Percentiles rank a stretch among this genome's conserved stretches.
Evolutionary conservation across 2,329 filamentous ascomycete genomes (phyloP).

Genomic region (Aspergillus versicolor): DNA sequence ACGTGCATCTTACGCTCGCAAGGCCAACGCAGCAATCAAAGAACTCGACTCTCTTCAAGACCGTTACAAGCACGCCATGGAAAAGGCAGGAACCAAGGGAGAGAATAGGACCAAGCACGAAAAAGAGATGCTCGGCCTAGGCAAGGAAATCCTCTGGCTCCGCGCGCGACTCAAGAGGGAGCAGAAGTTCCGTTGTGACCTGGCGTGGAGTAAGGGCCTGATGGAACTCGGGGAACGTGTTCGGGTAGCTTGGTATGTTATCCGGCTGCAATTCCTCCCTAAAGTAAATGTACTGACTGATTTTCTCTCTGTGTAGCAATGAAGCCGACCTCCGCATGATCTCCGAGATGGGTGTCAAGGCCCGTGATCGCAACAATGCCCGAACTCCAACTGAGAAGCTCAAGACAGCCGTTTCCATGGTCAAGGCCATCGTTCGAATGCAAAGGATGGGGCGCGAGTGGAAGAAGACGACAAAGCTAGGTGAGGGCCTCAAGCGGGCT

Average conservation of each 20-base stretch:
- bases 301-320: slow-evolving; percentile 62
- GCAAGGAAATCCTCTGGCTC: slow-evolving; percentile 89
- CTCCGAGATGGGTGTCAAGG: slow-evolving; percentile 72
- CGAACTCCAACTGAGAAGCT: slow-evolving; percentile 42
- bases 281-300: slow-evolving; percentile 26
- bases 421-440: slow-evolving; percentile 49
- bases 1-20: slow-evolving; percentile 41
- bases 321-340: slow-evolving; percentile 85
- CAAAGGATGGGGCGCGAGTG: slow-evolving; percentile 46
- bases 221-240: slow-evolving; percentile 73
- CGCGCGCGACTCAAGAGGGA: slow-evolving; percentile 78
- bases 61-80: slow-evolving; percentile 63
- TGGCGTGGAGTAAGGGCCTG: slow-evolving; percentile 84
- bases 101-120: slow-evolving; percentile 49
- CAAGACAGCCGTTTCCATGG: slow-evolving; percentile 40
- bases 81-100: slow-evolving; percentile 43
- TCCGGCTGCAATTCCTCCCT: neutral
- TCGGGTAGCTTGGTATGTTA: slow-evolving; percentile 72
- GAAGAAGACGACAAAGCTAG: slow-evolving; percentile 43
- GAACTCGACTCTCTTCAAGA: slow-evolving; percentile 52
- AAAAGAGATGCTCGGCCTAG: slow-evolving; percentile 75
- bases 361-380: slow-evolving; percentile 30
- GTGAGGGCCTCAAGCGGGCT: slow-evolving; percentile 44
- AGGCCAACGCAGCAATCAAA: slow-evolving; percentile 39
- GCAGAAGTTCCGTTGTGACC: slow-evolving; percentile 72